Base-by-base conservation (phyloP, 352 stramenopile genomes). In the Globisporangium spiculum region DNA sequence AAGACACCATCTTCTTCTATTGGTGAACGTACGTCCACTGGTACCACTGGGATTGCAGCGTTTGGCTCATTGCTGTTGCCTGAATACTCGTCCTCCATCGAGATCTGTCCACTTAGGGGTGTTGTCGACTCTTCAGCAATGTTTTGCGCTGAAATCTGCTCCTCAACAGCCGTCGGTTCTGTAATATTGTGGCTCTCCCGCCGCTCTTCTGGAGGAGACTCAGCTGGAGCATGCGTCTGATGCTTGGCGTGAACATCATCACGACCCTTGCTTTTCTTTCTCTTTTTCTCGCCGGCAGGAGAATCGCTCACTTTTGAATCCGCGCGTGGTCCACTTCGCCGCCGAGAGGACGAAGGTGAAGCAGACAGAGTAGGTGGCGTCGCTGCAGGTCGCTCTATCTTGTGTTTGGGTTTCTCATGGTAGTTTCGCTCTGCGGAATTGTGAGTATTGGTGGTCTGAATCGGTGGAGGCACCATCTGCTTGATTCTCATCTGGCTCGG, bases 401-500 rank as follows among this genome's bases (percentile, higher is more conserved):
- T 61, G 18, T 18, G 20, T 18, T n/a, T 50, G 6, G 20, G n/a
- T 1, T 63, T 16, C n/a, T 52, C 34, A 10, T 63, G 26, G 26
- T 30, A 22, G n/a, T 14, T 12, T 4, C 32, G n/a, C n/a, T 63
- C 38, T 3, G 4, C 16, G 38, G 54, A 60, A 27, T n/a, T 12
- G 34, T 41, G 9, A 48, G 27, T 12, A 24, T 36, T 9, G 41
- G 24, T 69, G 30, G 36, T 65, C 52, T 70, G 57, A 3, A 61
- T 61, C 38, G 34, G 22, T 1, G 57, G 50, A 12, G 57, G 48
- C 16, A 58, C 36, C 6, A 32, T 22, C 58, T 66, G 30, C 46
- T 61, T 53, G 18, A 41, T 36, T 1, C 60, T 36, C 38, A 48
- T 46, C 24, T 70, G 76, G 36, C 75, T 88, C 20, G 54, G 57